A percentile compares a stretch with the other conserved stretches of the same genome.
Conservation (phyloP, 179 eudicot genomes). For the Sideroxylon spinosum region DNA sequence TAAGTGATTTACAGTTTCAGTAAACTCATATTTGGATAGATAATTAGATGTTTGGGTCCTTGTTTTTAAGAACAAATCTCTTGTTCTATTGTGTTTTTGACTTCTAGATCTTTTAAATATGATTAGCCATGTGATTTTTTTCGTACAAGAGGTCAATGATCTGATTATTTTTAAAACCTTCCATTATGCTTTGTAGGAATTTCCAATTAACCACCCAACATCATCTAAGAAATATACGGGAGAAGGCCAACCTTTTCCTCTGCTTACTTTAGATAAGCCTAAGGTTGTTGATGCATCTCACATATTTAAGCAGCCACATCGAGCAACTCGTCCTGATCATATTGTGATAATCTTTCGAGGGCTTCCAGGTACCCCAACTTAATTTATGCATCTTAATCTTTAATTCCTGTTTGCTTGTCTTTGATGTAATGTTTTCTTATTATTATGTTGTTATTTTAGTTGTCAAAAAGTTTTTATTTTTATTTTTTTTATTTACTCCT, state of each 20-base stretch:
- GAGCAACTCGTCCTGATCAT: slow-evolving; percentile 89
- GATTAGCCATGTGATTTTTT: slow-evolving; percentile 15
- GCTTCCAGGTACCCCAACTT: slow-evolving; percentile 64
- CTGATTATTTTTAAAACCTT: not conserved
- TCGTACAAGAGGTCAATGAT: not conserved
- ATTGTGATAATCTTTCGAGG: slow-evolving; percentile 93
- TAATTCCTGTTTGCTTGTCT: not conserved
- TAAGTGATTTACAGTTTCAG: not conserved
- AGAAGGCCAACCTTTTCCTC: slow-evolving; percentile 35
- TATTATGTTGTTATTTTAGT: not conserved
- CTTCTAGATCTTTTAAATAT: not conserved
- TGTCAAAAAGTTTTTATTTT: not conserved
- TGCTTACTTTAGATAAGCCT: slow-evolving; percentile 40
- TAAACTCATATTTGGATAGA: not conserved
- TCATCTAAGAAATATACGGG: slow-evolving; percentile 34
- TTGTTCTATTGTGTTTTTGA: not conserved
- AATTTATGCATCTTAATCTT: slow-evolving; percentile 1
- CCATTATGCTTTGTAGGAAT: slow-evolving; percentile 35
- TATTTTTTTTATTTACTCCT: not conserved
- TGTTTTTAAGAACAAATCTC: not conserved
- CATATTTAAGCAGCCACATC: slow-evolving; percentile 77
- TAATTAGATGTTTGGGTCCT: not conserved
- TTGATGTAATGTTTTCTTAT: not conserved
- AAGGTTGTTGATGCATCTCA: slow-evolving; percentile 63
- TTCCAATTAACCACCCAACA: slow-evolving; percentile 29